Base-by-base conservation (phyloP, 345 rosid species). In the Boechera retrofracta region DNA sequence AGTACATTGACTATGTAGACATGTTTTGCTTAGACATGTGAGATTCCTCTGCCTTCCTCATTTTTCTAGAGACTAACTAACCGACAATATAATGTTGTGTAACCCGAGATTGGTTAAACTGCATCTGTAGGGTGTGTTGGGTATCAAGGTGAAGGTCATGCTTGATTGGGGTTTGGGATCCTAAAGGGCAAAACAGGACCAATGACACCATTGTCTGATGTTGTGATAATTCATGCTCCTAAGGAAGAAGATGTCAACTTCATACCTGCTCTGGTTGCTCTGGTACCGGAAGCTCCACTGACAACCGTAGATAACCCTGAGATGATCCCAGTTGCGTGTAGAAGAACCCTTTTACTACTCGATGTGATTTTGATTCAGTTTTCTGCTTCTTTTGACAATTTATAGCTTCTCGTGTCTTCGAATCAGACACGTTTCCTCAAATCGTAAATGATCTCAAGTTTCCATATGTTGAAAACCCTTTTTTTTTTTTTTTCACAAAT, bases 171-270 rank as follows among this genome's bases (percentile, higher is more conserved):
- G 32, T 31, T 31, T 31, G 32, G 32, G 24, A 21, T 21, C 24
- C 24, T 21, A 21, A 21, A 21, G 24, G 24, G 24, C 24, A 21
- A 21, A 31, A 0, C 5, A 31, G 4, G 2, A 31, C 93, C 93
- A 10, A 83, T 58, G 83, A 88, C 90, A 6, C 91, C 93, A n/a
- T 67, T 89, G 76, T 92, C 91, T 13, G 94, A 91, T 80, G 82
- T 91, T 7, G 97, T 89, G 1, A 91, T 87, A 5, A 89, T 89
- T 82, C 88, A 91, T 79, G 24, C 90, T 54, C 94, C 95, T 1
- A 89, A 91, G 85, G 95, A 91, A 71, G 93, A 89, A 42, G 86
- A 82, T 4, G 21, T 55, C 28, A 26, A 33, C 66, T 16, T 9
- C 2, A 28, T 36, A 1, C 58, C 71, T 54, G 42, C 66, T 55